A percentile compares a stretch with the other conserved stretches of the same genome.
Conservation (phyloP, 495 filamentous ascomycete genomes). For the Neurospora cerealis region DNA sequence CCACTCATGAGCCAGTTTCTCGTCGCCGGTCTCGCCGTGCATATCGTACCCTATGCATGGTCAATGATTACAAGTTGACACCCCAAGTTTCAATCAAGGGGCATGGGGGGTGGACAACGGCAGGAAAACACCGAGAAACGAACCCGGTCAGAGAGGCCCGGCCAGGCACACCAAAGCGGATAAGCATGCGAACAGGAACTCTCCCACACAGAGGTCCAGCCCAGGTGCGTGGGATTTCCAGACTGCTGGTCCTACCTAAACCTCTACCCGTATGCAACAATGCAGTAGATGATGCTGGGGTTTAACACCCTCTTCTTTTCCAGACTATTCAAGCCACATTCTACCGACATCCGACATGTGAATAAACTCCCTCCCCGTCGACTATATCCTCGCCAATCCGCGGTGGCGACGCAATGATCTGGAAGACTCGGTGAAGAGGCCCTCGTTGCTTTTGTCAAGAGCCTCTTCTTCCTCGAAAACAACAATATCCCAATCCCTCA, state of each 20-base stretch:
- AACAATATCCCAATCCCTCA: neutral
- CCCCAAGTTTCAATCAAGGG: neutral
- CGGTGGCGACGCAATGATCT: slow-evolving; percentile 5
- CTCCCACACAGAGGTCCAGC: neutral
- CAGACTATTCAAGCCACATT: neutral
- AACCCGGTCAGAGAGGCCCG: neutral
- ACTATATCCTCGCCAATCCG: slow-evolving; percentile 7
- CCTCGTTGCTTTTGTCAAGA: neutral
- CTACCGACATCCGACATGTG: neutral
- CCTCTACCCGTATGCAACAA: neutral
- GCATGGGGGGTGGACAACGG: neutral
- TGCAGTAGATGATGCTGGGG: neutral
- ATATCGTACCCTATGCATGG: neutral
- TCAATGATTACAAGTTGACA: neutral
- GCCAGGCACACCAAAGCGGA: neutral
- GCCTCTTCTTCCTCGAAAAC: neutral
- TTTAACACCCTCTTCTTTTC: neutral
- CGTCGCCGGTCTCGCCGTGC: neutral
- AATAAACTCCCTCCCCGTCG: neutral
- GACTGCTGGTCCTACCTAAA: neutral
- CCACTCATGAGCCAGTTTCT: neutral
- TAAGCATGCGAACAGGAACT: neutral
- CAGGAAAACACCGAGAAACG: neutral
- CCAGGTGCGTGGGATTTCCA: neutral
- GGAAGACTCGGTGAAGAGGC: slow-evolving; percentile 2